A percentile compares a stretch with the other conserved stretches of the same genome.
Conservation (phyloP, 2,329 filamentous ascomycete species). For the Trichophaea hybrida region DNA sequence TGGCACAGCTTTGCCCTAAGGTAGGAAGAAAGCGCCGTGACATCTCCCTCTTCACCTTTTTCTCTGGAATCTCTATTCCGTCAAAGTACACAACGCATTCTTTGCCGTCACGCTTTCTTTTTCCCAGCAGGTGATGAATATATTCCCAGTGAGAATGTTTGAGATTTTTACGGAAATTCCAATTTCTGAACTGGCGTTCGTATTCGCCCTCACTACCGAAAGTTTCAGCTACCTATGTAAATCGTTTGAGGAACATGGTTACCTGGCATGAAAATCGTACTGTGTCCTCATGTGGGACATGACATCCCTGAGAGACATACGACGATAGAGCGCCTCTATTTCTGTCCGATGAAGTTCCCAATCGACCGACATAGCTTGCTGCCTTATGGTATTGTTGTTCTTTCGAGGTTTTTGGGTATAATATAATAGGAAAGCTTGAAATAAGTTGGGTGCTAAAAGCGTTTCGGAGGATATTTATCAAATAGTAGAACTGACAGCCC, state of each 20-base stretch:
- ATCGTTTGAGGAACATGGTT: not conserved
- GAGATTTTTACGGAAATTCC: not conserved
- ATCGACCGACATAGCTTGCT: not conserved
- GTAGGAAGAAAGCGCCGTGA: not conserved
- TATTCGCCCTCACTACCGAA: not conserved
- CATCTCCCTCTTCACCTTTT: not conserved
- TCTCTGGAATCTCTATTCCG: not conserved
- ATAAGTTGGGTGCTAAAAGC: too few species aligned
- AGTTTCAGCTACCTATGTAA: not conserved
- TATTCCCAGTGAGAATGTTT: not conserved
- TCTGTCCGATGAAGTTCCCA: not conserved
- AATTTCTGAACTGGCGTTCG: not conserved
- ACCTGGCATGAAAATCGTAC: not conserved
- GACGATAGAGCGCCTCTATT: not conserved
- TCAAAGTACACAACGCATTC: not conserved
- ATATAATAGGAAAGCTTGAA: too few species aligned
- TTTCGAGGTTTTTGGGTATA: too few species aligned
- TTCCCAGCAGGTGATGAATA: not conserved
- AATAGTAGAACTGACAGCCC: too few species aligned
- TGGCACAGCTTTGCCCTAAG: not conserved
- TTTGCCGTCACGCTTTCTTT: not conserved
- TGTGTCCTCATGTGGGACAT: not conserved
- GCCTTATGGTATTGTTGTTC: too few species aligned
- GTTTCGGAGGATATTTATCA: too few species aligned
- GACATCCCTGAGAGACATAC: not conserved